A percentile compares a stretch with the other conserved stretches of the same genome.
These are phyloP conservation scores for Pyrenochaeta sp. DNA, from an alignment of 2,329 filamentous ascomycete species.

Conservation along the genomic window DNA sequence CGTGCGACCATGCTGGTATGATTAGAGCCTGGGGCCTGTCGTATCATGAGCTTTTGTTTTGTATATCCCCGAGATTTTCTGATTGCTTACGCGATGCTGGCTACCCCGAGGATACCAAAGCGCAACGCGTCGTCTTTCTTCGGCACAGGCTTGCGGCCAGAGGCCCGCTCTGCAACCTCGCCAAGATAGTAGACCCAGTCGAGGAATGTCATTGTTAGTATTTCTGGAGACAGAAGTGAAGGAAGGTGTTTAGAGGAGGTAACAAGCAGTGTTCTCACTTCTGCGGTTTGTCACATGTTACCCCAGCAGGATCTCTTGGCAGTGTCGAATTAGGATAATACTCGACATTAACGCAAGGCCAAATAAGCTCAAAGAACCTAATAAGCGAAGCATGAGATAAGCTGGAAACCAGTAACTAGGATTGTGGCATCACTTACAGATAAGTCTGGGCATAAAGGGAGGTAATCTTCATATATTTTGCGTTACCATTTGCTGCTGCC, in stretches of 20 bases:
- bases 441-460: too few species aligned
- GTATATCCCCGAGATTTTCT: neutral
- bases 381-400: too few species aligned
- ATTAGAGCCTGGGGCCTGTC: conserved; percentile 54
- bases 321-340: too few species aligned
- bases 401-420: too few species aligned
- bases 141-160: conserved; percentile 6
- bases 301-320: too few species aligned
- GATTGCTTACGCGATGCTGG: conserved; percentile 40
- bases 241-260: neutral
- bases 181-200: conserved; percentile 12
- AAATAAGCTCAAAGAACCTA: too few species aligned
- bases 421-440: too few species aligned
- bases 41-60: neutral
- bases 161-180: conserved; percentile 15
- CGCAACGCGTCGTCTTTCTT: conserved; percentile 35
- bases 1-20: conserved; percentile 59
- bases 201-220: neutral
- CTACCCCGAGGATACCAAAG: conserved; percentile 47
- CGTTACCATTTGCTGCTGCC: too few species aligned
- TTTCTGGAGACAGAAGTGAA: neutral
- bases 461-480: too few species aligned
- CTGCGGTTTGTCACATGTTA: neutral
- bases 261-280: neutral
- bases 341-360: too few species aligned